phyloP scores from a whole-genome alignment of 2,329 filamentous ascomycete genomes.

The Aspergillus pseudoviridinutans region DNA sequence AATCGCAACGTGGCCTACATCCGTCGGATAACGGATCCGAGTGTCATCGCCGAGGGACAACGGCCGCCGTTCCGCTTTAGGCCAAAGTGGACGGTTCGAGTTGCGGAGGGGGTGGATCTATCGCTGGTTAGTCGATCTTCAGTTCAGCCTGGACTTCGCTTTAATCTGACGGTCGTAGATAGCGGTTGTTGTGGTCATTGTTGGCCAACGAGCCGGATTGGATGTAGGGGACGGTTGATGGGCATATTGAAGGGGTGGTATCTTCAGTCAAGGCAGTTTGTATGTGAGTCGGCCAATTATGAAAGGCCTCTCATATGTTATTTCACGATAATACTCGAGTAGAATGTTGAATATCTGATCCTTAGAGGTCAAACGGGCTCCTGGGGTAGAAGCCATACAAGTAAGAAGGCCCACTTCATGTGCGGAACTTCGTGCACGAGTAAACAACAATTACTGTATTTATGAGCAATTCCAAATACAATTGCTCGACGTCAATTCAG shows the following conservation, averaged over 20 bases:
- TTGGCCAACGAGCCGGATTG: conserved; percentile 7
- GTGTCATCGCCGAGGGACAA: conserved; percentile 11
- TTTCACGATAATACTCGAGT: neutral
- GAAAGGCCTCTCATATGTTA: neutral
- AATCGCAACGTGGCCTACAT: conserved; percentile 9
- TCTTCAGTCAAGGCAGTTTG: no score
- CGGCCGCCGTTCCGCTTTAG: conserved; percentile 14
- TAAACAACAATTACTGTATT: no score
- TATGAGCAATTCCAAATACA: no score
- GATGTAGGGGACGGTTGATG: neutral
- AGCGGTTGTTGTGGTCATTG: conserved; percentile 14
- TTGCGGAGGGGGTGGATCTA: conserved; percentile 14
- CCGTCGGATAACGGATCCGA: conserved; percentile 8
- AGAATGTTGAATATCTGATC: neutral
- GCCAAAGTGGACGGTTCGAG: conserved; percentile 13
- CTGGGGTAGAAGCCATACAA: neutral
- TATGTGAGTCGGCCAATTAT: neutral
- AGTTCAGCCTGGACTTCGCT: neutral
- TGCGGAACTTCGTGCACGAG: no score
- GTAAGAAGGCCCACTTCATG: no score
- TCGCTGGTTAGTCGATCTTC: conserved; percentile 8
- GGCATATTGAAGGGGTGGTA: neutral
- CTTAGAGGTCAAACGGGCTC: neutral
- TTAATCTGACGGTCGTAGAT: conserved; percentile 3
- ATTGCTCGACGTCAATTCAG: no score